Base-by-base conservation (phyloP, 2,329 filamentous ascomycete species). In the Tolypocladium pustulatum region DNA sequence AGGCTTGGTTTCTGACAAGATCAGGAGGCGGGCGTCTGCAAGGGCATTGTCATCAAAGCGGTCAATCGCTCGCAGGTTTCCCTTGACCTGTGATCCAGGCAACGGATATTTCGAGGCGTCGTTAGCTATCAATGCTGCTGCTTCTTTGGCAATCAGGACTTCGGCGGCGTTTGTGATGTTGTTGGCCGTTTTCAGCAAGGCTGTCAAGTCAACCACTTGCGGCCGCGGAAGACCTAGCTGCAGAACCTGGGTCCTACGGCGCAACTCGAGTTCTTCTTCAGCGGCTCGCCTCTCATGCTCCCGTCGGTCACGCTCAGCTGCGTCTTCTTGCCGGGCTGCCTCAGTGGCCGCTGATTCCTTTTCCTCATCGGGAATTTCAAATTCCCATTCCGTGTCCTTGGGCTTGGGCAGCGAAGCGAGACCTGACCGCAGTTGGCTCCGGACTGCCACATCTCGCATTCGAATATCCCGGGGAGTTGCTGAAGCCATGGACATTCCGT, bases 301-400 rank as follows among this genome's bases (percentile, higher is more conserved):
- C 60, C 90, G 82, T 58, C 85, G 83, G 70, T 97, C 94, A 40
- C 89, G 84, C 63, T 92, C 85, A 20, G 89, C 91, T 5, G 79
- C 78, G 63, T 82, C 80, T 64, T 82, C 80, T 57, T 82, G 82
- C 13, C 81, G 67, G 57, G 84, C 78, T 30, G 80, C 76, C 5
- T 74, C 74, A 2, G 69, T 65, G n/a, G 68, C 66, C 32, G 61
- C 72, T 3, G 75, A 67, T 65, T 94, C 90, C 61, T 82, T 77
- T 62, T 88, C 81, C 63, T 96, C 91, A 46, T 95, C 91, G 0
- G 93, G 93, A 38, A 96, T 76, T 69, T 97, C 93, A 53, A 97
- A 84, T 65, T 97, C 94, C 88, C 90, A 97, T 64, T 97, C 92
- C 0, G 85, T 88, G 68, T 96, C 91, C 68, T 96, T 97, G 0